Base-by-base conservation (phyloP, 1,139 yeast genomes). In the Yamadazyma blattariae region DNA sequence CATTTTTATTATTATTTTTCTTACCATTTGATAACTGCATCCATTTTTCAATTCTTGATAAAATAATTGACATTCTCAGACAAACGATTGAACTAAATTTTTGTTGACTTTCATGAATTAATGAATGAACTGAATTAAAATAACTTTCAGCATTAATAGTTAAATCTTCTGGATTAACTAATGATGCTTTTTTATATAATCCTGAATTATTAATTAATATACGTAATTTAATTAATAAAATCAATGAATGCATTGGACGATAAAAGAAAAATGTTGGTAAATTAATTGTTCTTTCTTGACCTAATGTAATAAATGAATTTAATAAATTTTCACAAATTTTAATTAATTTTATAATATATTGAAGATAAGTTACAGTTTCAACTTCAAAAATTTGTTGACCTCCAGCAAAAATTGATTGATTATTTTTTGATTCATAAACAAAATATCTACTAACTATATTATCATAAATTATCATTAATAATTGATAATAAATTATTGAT, bases 191-290 rank as follows among this genome's bases (percentile, higher is more conserved):
- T 21, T 44, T 38, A 23, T 40, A 26, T 30, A 67, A 47, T 18
- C 55, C 50, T 39, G 64, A 61, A 0, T 75, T 59, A 37, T 64
- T 65, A 17, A 73, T 64, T 27, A 73, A 54, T 24, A 74, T 48
- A 40, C 74, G 54, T 5, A 74, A 60, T 38, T 77, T 57, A 17
- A 74, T 63, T 40, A 74, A 50, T 7, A 74, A 60, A 15, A 75
- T 72, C 25, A 77, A 52, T 0, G 81, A 76, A 49, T 74, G 76
- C 65, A 77, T 57, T 4, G 82, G 79, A 28, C 82, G 54, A 45
- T 74, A 77, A 50, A 72, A 73, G 48, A 76, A 66, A 42, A 72
- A 74, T 1, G 80, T 72, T 1, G 82, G 82, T 37, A 69, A 70
- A 35, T 62, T 54, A 7, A 61, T 47, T 1, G 73, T 64, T 35